Evolutionary conservation across 148 eudicot genomes (phyloP).

Genomic region (Rhododendron ovatum): DNA sequence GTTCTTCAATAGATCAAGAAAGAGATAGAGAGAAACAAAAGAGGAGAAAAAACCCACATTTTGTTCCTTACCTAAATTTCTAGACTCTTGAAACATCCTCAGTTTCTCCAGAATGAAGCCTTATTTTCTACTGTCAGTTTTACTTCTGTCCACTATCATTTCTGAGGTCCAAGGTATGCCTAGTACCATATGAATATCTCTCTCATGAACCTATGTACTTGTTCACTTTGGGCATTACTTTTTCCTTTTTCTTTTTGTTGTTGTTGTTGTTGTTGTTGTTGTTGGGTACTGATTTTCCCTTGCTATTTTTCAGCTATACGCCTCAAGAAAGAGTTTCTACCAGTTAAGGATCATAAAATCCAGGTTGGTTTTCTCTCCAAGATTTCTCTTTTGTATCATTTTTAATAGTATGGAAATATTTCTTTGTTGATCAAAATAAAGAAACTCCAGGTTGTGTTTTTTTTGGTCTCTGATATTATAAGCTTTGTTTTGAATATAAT

Average conservation of each 20-base stretch:
- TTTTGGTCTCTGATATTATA: neutral
- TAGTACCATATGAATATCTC: neutral
- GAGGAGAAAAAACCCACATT: neutral
- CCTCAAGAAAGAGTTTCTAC: constrained; percentile 9
- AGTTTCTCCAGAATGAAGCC: constrained; percentile 23
- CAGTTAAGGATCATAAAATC: constrained; percentile 7
- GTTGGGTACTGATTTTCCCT: constrained; percentile 1
- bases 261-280: no score
- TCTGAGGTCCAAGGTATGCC: constrained; percentile 38
- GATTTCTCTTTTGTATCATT: no score
- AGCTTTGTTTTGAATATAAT: neutral
- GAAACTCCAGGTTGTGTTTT: neutral
- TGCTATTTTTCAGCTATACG: constrained; percentile 21
- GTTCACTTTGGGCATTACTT: neutral
- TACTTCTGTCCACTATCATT: constrained; percentile 29
- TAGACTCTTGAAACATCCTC: neutral
- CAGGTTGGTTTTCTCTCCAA: constrained; percentile 3
- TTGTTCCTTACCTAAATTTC: neutral
- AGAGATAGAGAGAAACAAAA: neutral
- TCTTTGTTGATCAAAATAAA: no score
- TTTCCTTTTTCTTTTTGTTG: neutral
- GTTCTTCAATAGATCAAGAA: neutral
- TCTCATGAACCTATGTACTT: neutral
- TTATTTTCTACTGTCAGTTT: constrained; percentile 26
- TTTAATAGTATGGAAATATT: no score